Evolutionary conservation across 2,329 filamentous ascomycete species (phyloP).

Genomic region (Colletotrichum kahawae): DNA sequence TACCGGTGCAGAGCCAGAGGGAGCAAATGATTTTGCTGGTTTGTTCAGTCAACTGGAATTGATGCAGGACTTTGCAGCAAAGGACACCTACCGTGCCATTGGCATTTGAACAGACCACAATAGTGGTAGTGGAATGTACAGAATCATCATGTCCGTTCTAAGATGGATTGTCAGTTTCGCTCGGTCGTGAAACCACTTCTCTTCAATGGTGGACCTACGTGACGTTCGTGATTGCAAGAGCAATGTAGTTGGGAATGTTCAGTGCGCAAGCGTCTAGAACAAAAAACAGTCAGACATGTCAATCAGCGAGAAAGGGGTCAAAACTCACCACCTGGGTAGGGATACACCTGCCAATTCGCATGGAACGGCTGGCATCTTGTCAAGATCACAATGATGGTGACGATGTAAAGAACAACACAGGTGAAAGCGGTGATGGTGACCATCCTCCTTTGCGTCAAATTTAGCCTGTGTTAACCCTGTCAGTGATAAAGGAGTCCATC

Average conservation of each 20-base stretch:
- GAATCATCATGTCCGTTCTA: slow-evolving; percentile 27
- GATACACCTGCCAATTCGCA: slow-evolving; percentile 30
- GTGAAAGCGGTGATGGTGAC: slow-evolving; percentile 22
- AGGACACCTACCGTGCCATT: slow-evolving; percentile 15
- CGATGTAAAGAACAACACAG: slow-evolving; percentile 21
- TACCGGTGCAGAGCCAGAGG: slow-evolving; percentile 28
- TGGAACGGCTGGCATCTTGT: slow-evolving; percentile 25
- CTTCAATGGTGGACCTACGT: slow-evolving; percentile 17
- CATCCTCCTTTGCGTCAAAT: slow-evolving; percentile 24
- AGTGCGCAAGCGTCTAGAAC: slow-evolving; percentile 24
- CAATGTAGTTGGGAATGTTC: slow-evolving; percentile 24
- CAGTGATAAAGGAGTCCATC: not conserved
- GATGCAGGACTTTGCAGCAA: not conserved
- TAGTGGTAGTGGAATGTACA: slow-evolving; percentile 27
- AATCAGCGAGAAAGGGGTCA: not conserved
- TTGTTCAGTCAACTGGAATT: not conserved
- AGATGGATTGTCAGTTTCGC: not conserved
- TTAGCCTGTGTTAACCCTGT: slow-evolving; percentile 14
- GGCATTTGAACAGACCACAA: slow-evolving; percentile 28
- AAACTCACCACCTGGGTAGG: slow-evolving; percentile 26
- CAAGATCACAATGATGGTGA: slow-evolving; percentile 26
- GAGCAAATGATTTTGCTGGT: slow-evolving; percentile 29
- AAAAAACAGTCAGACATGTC: not conserved
- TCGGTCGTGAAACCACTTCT: not conserved
- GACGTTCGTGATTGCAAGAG: slow-evolving; percentile 27